Evolutionary conservation across 208 protist genomes (phyloP).

Genomic region (Porcisia hertigi): DNA sequence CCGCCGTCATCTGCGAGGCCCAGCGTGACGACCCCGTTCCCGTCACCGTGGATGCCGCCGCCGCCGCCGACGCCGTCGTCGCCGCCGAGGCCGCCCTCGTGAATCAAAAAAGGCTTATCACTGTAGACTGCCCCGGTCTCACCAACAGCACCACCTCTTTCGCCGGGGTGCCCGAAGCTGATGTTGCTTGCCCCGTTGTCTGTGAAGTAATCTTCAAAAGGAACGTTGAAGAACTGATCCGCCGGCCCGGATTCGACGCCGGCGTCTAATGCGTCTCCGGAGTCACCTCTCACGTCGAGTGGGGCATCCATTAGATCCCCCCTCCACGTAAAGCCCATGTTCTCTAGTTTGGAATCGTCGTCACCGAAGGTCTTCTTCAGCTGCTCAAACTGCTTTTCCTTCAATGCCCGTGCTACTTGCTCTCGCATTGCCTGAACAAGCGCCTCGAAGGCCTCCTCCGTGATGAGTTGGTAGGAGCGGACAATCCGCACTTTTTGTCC

Average conservation of each 20-base stretch:
- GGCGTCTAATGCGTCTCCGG: constrained; percentile 13
- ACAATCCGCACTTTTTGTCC: constrained; percentile 84
- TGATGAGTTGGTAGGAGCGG: constrained; percentile 85
- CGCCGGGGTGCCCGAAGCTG: constrained; percentile 4
- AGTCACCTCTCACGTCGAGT: constrained; percentile 6
- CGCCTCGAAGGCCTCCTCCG: constrained; percentile 74
- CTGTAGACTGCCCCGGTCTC: constrained; percentile 11
- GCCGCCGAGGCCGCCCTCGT: constrained; percentile 11
- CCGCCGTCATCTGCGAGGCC: constrained; percentile 10
- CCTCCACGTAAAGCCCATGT: constrained; percentile 55
- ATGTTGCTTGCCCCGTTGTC: constrained; percentile 36
- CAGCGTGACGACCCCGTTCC: constrained; percentile 4
- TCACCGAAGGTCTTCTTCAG: constrained; percentile 74
- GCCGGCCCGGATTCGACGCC: constrained; percentile 22
- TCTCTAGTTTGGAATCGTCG: constrained; percentile 62
- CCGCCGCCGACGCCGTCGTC: constrained; percentile 9
- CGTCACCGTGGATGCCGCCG: constrained; percentile 11
- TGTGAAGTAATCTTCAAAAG: constrained; percentile 49
- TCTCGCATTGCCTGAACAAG: constrained; percentile 81
- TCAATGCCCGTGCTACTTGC: constrained; percentile 48
- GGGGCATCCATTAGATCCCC: constrained; percentile 36
- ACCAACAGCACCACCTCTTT: constrained; percentile 6
- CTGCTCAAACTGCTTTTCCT: constrained; percentile 81
- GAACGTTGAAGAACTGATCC: constrained; percentile 48
- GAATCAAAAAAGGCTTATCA: constrained; percentile 21